Conservation (phyloP, 1,139 yeast species). For the Scheffersomyces segobiensis region DNA sequence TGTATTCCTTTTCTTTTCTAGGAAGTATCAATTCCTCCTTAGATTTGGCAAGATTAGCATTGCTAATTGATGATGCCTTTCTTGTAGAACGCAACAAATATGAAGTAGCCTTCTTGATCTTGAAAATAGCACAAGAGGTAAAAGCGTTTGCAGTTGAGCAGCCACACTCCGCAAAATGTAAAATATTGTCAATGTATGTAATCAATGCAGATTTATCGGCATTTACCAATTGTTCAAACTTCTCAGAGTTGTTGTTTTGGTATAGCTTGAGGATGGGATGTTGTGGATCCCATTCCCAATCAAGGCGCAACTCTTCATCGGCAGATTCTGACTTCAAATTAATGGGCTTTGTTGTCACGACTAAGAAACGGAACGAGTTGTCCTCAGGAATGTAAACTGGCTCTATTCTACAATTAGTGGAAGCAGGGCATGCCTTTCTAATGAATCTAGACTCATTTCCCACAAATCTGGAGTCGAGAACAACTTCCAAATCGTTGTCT, state of each 20-base stretch:
- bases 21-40: constrained; percentile 43
- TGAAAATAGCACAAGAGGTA: constrained; percentile 55
- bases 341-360: constrained; percentile 60
- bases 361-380: constrained; percentile 52
- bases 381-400: constrained; percentile 51
- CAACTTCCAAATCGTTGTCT: constrained; percentile 44
- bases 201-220: constrained; percentile 55
- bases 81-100: constrained; percentile 59
- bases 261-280: constrained; percentile 72
- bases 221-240: constrained; percentile 51
- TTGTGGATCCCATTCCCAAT: constrained; percentile 84
- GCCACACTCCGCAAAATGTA: constrained; percentile 61
- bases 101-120: constrained; percentile 62
- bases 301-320: constrained; percentile 65
- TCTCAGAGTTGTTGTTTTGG: constrained; percentile 27
- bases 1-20: constrained; percentile 29
- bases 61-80: constrained; percentile 47
- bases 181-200: constrained; percentile 59
- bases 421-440: constrained; percentile 63
- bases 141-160: constrained; percentile 52
- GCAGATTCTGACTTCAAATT: constrained; percentile 23
- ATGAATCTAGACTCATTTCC: constrained; percentile 80
- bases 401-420: constrained; percentile 70
- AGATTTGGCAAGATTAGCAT: constrained; percentile 36
- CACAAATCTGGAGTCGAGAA: constrained; percentile 73